Conservation (phyloP, 2,329 filamentous ascomycete genomes). For the Alternaria sp. region DNA sequence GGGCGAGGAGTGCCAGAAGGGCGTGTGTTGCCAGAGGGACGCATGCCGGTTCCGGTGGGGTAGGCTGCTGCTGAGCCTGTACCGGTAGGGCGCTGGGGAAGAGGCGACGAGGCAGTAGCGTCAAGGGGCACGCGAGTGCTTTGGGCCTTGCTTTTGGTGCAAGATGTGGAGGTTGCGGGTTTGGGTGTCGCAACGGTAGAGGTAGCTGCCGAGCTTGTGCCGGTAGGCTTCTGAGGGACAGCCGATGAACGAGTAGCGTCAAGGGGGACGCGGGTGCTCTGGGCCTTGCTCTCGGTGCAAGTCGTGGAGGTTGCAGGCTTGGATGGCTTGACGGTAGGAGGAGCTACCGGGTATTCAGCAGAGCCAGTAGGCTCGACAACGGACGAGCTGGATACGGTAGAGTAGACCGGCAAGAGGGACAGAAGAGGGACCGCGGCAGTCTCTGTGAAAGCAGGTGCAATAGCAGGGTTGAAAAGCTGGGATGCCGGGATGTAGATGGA, state of each 20-base stretch:
- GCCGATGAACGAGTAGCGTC: constrained; percentile 5
- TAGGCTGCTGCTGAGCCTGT: neutral
- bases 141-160: neutral
- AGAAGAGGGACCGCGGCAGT: neutral
- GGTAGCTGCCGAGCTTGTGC: constrained; percentile 4
- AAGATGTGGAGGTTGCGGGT: neutral
- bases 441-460: constrained; percentile 28
- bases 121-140: constrained; percentile 1
- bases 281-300: neutral
- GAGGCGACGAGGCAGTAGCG: constrained; percentile 1
- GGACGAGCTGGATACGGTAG: constrained; percentile 19
- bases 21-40: neutral
- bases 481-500: constrained; percentile 19
- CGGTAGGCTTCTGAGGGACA: constrained; percentile 2
- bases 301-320: neutral
- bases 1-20: constrained; percentile 14
- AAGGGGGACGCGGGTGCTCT: neutral
- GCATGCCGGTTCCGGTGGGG: constrained; percentile 10
- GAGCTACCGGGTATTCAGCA: constrained; percentile 3
- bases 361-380: constrained; percentile 9
- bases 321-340: constrained; percentile 1
- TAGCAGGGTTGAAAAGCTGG: constrained; percentile 20
- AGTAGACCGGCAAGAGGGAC: constrained; percentile 18
- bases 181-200: neutral
- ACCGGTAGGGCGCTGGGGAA: constrained; percentile 1